Percentiles rank a stretch among this genome's conserved stretches.
Conservation (phyloP, 495 filamentous ascomycete species). For the Podospora appendiculata region DNA sequence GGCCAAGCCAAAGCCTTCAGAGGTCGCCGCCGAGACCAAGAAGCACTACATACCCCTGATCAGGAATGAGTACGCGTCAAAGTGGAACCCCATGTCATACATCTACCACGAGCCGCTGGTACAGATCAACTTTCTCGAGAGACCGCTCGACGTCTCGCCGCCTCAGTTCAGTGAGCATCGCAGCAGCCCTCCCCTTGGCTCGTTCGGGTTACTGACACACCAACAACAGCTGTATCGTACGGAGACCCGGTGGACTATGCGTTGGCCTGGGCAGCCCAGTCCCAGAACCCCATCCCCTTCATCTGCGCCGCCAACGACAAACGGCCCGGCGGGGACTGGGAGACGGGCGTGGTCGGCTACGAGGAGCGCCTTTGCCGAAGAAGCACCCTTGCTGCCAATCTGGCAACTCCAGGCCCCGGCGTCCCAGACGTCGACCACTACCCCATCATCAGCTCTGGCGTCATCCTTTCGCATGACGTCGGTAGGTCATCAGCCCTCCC, state of each 20-base stretch:
- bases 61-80: conserved; percentile 36
- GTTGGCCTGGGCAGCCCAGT: conserved; percentile 45
- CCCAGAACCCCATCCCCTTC: conserved; percentile 46
- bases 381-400: conserved; percentile 59
- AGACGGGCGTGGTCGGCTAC: conserved; percentile 60
- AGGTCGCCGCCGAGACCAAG: conserved; percentile 64
- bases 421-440: conserved; percentile 46
- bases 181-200: too few relatives aligned
- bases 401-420: conserved; percentile 45
- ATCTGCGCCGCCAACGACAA: conserved; percentile 72
- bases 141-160: conserved; percentile 21
- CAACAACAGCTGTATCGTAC: conserved; percentile 40
- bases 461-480: conserved; percentile 58
- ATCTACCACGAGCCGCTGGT: conserved; percentile 35
- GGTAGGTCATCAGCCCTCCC: conserved; percentile 32
- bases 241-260: conserved; percentile 66
- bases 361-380: conserved; percentile 63
- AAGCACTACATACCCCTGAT: conserved; percentile 54
- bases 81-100: conserved; percentile 40
- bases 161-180: conserved; percentile 32
- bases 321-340: conserved; percentile 69
- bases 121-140: conserved; percentile 29
- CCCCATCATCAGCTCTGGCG: conserved; percentile 57
- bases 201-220: too few relatives aligned
- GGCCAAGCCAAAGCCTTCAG: conserved; percentile 53